A percentile compares a stretch with the other conserved stretches of the same genome.
Evolutionary conservation across 805 yeast species (phyloP).

Genomic region (Metschnikowia proteae): DNA sequence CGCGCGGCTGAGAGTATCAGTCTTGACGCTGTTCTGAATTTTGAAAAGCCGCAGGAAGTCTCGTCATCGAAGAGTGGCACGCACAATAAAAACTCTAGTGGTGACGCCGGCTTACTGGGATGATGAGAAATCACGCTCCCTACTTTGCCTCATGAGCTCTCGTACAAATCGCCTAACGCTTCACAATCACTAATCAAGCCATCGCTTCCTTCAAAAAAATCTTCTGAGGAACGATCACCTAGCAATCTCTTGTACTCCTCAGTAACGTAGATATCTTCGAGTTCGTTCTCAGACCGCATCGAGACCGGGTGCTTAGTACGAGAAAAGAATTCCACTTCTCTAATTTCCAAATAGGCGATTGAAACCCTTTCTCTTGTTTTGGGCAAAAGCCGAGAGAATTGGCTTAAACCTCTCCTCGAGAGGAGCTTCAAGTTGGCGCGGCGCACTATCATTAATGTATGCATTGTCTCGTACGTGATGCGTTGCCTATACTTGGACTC

Average conservation of each 20-base stretch:
- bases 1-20: background rate
- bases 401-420: background rate
- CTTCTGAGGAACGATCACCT: background rate
- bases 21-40: background rate
- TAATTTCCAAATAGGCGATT: conserved; percentile 26
- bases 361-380: conserved; percentile 8
- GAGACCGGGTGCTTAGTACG: conserved; percentile 28
- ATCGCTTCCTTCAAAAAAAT: background rate
- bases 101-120: no score
- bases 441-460: conserved; percentile 25
- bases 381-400: conserved; percentile 2
- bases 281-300: conserved; percentile 17
- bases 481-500: conserved; percentile 31
- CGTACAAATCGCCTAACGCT: no score
- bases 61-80: no score
- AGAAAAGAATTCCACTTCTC: conserved; percentile 29
- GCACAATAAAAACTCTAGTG: no score
- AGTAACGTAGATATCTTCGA: conserved; percentile 23
- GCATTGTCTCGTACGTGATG: conserved; percentile 30
- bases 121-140: no score
- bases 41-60: background rate
- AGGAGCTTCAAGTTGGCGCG: conserved; percentile 28
- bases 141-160: background rate
- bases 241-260: background rate
- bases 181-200: background rate